Evolutionary conservation across 2,329 filamentous ascomycete species (phyloP).

Genomic region (Dactylellina sp.): DNA sequence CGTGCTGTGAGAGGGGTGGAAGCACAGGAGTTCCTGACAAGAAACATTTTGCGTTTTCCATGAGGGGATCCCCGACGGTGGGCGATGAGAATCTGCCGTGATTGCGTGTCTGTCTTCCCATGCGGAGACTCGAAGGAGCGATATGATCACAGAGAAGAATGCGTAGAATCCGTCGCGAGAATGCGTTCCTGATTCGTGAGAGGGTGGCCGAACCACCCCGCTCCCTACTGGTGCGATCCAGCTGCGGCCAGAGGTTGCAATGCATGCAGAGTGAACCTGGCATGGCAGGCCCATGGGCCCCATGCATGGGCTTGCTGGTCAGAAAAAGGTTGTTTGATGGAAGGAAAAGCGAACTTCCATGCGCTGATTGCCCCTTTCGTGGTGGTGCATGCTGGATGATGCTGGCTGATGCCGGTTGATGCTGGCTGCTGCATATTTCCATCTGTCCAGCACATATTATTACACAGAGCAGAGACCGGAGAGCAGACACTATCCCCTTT

Average conservation of each 20-base stretch:
- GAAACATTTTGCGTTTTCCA: conserved; percentile 47
- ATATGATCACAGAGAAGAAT: conserved; percentile 8
- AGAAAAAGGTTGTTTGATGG: conserved; percentile 54
- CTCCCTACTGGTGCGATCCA: conserved; percentile 40
- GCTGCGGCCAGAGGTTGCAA: conserved; percentile 33
- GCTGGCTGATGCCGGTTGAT: too few species aligned
- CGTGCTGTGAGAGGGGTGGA: conserved; percentile 55
- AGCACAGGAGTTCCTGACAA: conserved; percentile 39
- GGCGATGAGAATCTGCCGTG: conserved; percentile 25
- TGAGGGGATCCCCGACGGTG: conserved; percentile 7
- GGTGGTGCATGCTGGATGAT: conserved; percentile 43
- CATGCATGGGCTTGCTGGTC: conserved; percentile 48
- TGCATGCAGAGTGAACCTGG: conserved; percentile 46
- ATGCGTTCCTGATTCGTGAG: conserved; percentile 37
- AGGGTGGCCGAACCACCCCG: conserved; percentile 36
- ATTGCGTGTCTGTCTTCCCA: not conserved
- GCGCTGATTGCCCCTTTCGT: conserved; percentile 56
- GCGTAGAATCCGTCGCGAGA: conserved; percentile 11
- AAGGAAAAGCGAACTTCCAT: conserved; percentile 54
- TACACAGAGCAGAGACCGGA: not conserved
- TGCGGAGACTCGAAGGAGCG: not conserved
- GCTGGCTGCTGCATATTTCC: too few species aligned
- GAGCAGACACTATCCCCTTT: conserved; percentile 51
- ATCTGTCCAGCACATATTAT: conserved; percentile 52
- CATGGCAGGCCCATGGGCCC: conserved; percentile 10